Base-by-base conservation (phyloP, 75 land plant species). In the Pseudotsuga menziesii region DNA sequence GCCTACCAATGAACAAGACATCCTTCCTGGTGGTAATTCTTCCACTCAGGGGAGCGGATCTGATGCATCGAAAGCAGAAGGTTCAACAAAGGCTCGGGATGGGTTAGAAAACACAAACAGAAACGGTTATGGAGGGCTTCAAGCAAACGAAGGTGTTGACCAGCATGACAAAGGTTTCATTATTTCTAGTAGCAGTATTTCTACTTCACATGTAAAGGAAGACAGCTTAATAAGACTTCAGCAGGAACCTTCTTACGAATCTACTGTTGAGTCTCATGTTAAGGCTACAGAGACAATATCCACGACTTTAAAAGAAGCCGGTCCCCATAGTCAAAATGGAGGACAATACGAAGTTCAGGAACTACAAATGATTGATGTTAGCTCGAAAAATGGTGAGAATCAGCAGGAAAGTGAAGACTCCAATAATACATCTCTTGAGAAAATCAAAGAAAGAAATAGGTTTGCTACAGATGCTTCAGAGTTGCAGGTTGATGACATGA, bases 391-490 rank as follows among this genome's bases (percentile, higher is more conserved):
- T 41, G 9, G 72, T n/a, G 12, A 48, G 17, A 69, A 9, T 9
- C 72, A n/a, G 4, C 20, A 69, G 44, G 72, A 22, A 41, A 41
- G 11, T 4, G 41, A 25, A 7, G 72, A 69, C 3, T 41, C 48
- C 4, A 19, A 6, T 44, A 4, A 22, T 20, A 11, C 11, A 69
- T 41, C 52, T 16, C 23, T 20, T 3, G 72, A 69, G 72, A 44
- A 9, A 39, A 41, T 4, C 1, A 41, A 12, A 8, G 14, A 69
- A 69, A 39, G 4, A 20, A 44, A n/a, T 69, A 35, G 52, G 20
- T 29, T 32, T 64, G 41, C n/a, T 19, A 7, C 17, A 58, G 75
- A 74, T 29, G 60, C 14, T 57, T 25, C 75, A 56, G 77, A 81
- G 36, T 60, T 22, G n/a, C 59, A 52, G 11, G 12, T 26, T 17